Evolutionary conservation across 305 asterid species (phyloP).

Genomic region (Monarda citriodora): DNA sequence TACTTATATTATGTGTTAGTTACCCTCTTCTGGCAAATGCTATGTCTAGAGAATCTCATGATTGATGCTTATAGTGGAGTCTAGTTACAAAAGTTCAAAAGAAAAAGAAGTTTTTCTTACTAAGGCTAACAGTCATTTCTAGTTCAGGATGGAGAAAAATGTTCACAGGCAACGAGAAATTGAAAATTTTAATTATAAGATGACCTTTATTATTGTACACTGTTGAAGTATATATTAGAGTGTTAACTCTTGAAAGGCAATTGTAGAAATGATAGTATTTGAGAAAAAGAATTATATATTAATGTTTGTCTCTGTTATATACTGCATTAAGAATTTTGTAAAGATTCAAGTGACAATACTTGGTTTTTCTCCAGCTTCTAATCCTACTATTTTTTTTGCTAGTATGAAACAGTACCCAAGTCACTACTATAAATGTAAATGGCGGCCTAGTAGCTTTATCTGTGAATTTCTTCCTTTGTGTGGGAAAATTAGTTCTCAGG

Average conservation of each 20-base stretch:
- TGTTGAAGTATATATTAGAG: too few species aligned
- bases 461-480: background rate
- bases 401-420: too few species aligned
- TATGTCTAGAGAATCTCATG: background rate
- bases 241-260: too few species aligned
- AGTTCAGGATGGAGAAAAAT: constrained; percentile 1
- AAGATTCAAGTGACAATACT: background rate
- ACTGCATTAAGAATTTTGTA: background rate
- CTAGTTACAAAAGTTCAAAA: background rate
- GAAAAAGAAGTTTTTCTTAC: background rate
- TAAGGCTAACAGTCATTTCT: background rate
- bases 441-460: background rate
- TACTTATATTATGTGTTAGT: background rate
- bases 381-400: background rate
- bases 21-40: background rate
- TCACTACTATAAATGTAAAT: too few species aligned
- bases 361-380: background rate
- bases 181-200: background rate
- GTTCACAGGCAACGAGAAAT: background rate
- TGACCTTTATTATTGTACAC: background rate
- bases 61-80: too few species aligned
- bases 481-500: background rate
- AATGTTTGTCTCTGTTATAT: background rate
- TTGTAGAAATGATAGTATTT: too few species aligned
- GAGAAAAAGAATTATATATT: too few species aligned